Evolutionary conservation across 495 filamentous ascomycete species (phyloP).

Genomic region (Cladorrhinum samala): DNA sequence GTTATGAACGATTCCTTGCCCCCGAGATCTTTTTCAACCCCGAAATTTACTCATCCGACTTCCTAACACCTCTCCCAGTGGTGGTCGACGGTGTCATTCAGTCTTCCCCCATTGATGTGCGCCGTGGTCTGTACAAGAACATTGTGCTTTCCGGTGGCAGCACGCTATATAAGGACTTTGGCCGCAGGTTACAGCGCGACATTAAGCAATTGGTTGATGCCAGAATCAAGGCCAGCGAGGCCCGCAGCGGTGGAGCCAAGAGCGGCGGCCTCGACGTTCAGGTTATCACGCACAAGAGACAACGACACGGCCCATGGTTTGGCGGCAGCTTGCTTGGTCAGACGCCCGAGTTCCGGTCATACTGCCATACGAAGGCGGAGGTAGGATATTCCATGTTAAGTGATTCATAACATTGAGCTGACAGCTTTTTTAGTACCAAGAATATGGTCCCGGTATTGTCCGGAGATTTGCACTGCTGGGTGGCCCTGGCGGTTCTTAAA

Average conservation of each 20-base stretch:
- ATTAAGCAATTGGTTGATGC: conserved; percentile 88
- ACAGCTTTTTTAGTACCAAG: conserved; percentile 60
- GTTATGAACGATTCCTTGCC: conserved; percentile 95
- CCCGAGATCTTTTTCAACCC: conserved; percentile 99
- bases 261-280: conserved; percentile 94
- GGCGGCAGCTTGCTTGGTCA: conserved; percentile 93
- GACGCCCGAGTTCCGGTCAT: conserved; percentile 97
- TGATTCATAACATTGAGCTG: conserved; percentile 9
- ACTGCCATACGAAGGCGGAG: conserved; percentile 96
- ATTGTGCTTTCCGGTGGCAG: conserved; percentile 96
- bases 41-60: conserved; percentile 97
- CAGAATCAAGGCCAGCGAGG: conserved; percentile 56
- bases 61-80: conserved; percentile 86
- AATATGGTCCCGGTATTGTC: conserved; percentile 91
- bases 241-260: conserved; percentile 82
- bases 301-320: conserved; percentile 97
- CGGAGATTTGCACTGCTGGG: conserved; percentile 90
- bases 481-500: conserved; percentile 68
- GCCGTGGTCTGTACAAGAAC: conserved; percentile 97
- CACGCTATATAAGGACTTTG: conserved; percentile 96
- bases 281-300: conserved; percentile 92
- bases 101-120: conserved; percentile 93
- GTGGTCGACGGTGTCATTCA: conserved; percentile 97
- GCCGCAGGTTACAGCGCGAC: conserved; percentile 87
- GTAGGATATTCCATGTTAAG: conserved; percentile 17